Percentiles rank a stretch among this genome's conserved stretches.
Conservation (phyloP, 1,284 basidiomycete genomes). For the Irpex lacteus region DNA sequence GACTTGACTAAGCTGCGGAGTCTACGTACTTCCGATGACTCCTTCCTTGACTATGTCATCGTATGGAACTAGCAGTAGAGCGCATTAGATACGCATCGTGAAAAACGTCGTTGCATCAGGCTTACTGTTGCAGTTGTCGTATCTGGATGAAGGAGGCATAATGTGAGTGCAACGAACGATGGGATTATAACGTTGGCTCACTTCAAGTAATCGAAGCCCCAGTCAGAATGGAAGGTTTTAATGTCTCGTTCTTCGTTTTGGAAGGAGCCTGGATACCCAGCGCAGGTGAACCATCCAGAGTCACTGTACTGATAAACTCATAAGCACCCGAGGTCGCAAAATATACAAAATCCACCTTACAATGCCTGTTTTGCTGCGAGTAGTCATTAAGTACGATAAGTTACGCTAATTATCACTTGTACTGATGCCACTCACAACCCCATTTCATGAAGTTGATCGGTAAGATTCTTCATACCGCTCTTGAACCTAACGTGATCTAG, state of each 20-base stretch:
- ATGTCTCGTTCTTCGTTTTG: slow-evolving; percentile 45
- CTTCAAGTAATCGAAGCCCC: slow-evolving; percentile 56
- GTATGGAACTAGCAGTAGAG: neutral
- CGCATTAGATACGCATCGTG: neutral
- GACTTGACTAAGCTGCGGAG: neutral
- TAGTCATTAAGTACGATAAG: neutral
- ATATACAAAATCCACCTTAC: neutral
- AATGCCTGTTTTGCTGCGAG: neutral
- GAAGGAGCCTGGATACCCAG: slow-evolving; percentile 49
- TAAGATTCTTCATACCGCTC: neutral
- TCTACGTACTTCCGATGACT: neutral
- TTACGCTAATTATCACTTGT: too few species aligned
- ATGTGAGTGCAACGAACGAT: neutral
- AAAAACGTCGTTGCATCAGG: neutral
- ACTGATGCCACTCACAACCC: neutral
- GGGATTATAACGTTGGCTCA: slow-evolving; percentile 23
- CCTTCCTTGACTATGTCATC: neutral
- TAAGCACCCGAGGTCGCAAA: neutral
- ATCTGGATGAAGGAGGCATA: neutral
- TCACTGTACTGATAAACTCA: slow-evolving; percentile 40
- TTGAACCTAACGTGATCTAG: neutral
- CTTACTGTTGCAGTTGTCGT: neutral
- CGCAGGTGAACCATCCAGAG: slow-evolving; percentile 53
- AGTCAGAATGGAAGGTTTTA: slow-evolving; percentile 40
- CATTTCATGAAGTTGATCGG: neutral